Conservation (phyloP, 2,329 filamentous ascomycete species). For the Metarhizium sp. region DNA sequence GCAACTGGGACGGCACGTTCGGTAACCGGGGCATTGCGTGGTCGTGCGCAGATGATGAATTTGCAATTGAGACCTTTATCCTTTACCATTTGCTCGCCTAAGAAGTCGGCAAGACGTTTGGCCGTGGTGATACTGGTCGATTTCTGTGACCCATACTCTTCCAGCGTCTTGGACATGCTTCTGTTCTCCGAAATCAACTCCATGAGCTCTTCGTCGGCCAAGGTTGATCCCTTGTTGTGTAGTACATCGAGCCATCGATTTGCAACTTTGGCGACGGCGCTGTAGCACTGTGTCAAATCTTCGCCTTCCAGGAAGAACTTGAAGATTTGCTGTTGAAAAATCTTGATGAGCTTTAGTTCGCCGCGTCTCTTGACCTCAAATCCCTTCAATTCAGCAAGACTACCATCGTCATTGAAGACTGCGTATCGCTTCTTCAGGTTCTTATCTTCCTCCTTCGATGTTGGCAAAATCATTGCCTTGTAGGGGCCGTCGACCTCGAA, state of each 20-base stretch:
- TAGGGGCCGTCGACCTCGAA: slow-evolving; percentile 98
- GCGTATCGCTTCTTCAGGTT: slow-evolving; percentile 99
- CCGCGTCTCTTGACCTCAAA: slow-evolving; percentile 97
- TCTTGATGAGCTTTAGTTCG: slow-evolving; percentile 98
- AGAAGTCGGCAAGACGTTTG: slow-evolving; percentile 85
- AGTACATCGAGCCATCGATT: slow-evolving; percentile 96
- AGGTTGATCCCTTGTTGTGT: slow-evolving; percentile 74
- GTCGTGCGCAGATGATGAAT: slow-evolving; percentile 90
- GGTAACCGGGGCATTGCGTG: slow-evolving; percentile 83
- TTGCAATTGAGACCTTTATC: slow-evolving; percentile 99
- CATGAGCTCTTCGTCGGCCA: slow-evolving; percentile 95
- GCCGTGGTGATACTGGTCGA: slow-evolving; percentile 99
- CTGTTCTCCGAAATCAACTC: slow-evolving; percentile 99
- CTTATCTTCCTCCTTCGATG: slow-evolving; percentile 98
- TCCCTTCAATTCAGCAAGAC: slow-evolving; percentile 87
- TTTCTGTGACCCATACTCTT: slow-evolving; percentile 92
- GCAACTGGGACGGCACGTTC: slow-evolving; percentile 91
- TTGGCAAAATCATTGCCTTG: slow-evolving; percentile 92
- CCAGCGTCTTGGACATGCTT: slow-evolving; percentile 93
- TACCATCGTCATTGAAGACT: slow-evolving; percentile 97
- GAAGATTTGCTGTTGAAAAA: slow-evolving; percentile 98
- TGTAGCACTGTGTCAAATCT: slow-evolving; percentile 82
- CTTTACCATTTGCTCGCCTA: slow-evolving; percentile 98
- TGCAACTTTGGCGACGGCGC: slow-evolving; percentile 83
- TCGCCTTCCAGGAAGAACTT: slow-evolving; percentile 95